phyloP scores from a whole-genome alignment of 805 yeast species.

The Jamesozyma jinghongensis region DNA sequence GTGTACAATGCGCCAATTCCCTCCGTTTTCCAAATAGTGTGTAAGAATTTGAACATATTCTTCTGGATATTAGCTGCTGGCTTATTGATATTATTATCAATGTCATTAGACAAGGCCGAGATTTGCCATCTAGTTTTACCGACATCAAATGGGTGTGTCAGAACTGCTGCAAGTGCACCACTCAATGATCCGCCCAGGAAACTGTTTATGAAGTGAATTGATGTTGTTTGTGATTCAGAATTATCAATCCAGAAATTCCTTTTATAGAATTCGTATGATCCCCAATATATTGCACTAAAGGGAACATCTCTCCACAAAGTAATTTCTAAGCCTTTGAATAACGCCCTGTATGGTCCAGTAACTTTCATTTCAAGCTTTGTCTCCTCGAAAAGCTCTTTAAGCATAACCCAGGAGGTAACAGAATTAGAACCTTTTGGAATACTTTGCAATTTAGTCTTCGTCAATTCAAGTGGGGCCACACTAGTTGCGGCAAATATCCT shows the following conservation, averaged over 20 bases:
- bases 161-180: conserved; percentile 76
- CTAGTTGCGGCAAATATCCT: conserved; percentile 74
- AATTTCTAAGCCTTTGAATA: conserved; percentile 78
- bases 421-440: conserved; percentile 45
- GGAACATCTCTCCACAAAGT: conserved; percentile 98
- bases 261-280: conserved; percentile 58
- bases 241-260: conserved; percentile 9
- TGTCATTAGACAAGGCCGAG: conserved; percentile 21
- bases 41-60: conserved; percentile 60
- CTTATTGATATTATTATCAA: background rate
- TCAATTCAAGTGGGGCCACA: conserved; percentile 78
- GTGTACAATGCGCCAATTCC: conserved; percentile 80
- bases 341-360: conserved; percentile 46
- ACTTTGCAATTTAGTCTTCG: conserved; percentile 87
- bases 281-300: conserved; percentile 92
- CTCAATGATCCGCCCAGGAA: conserved; percentile 77
- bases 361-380: conserved; percentile 40
- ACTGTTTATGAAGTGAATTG: conserved; percentile 41
- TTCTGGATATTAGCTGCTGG: conserved; percentile 13
- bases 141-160: conserved; percentile 93
- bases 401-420: conserved; percentile 24
- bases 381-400: conserved; percentile 44
- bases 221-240: background rate
- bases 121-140: conserved; percentile 90
- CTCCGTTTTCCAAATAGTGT: conserved; percentile 55